These are phyloP conservation scores for Rhododendron henanense DNA, from an alignment of 148 eudicot genomes.

Conservation along the genomic window DNA sequence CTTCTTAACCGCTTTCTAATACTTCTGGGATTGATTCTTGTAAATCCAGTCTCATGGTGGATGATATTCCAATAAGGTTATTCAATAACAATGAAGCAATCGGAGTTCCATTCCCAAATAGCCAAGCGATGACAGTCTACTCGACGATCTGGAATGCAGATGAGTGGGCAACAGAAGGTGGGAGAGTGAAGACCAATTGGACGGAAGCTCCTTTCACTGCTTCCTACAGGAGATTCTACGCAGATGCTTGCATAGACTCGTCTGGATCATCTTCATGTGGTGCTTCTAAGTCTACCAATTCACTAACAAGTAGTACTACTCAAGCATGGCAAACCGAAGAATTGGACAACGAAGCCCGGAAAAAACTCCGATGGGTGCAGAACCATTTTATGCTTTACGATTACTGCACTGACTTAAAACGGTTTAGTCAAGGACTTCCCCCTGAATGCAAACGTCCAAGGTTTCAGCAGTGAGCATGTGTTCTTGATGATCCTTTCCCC, in stretches of 20 bases:
- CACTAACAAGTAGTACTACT: not conserved
- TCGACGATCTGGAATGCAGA: slow-evolving; percentile 17
- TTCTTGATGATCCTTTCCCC: not conserved
- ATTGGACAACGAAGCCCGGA: not conserved
- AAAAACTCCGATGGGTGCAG: slow-evolving; percentile 1
- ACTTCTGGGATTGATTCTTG: not conserved
- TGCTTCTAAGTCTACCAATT: not conserved
- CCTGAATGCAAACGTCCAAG: slow-evolving; percentile 1
- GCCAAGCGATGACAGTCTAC: slow-evolving; percentile 8
- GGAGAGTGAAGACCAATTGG: slow-evolving; percentile 18
- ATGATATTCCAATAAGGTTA: slow-evolving; percentile 10
- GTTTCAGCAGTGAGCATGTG: not conserved
- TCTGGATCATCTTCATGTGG: not conserved
- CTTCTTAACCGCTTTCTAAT: not conserved
- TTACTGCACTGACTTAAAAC: not conserved
- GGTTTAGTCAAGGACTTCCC: not conserved
- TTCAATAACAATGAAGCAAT: slow-evolving; percentile 7
- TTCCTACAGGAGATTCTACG: not conserved
- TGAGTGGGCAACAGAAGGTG: slow-evolving; percentile 18
- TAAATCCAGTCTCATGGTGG: slow-evolving; percentile 7
- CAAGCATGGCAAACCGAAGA: slow-evolving; percentile 2
- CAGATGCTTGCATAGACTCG: not conserved
- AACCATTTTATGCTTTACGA: slow-evolving; percentile 7
- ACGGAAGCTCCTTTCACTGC: slow-evolving; percentile 12
- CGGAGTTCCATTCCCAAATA: slow-evolving; percentile 13